Conservation (phyloP, 2,329 filamentous ascomycete species). For the Colletotrichum filicis region DNA sequence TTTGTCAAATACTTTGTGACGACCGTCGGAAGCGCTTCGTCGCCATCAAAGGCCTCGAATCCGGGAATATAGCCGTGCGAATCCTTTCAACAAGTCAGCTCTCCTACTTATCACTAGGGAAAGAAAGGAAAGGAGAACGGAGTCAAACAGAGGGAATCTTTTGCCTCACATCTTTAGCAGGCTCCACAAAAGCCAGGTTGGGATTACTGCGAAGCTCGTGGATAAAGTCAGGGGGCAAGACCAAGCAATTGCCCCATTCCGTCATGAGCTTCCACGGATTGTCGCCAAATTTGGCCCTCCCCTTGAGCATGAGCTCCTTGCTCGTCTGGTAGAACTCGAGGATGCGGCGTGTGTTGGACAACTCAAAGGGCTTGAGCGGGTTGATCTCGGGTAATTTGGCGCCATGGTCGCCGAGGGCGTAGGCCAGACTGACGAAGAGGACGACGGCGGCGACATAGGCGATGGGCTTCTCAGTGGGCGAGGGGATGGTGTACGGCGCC, state of each 20-base stretch:
- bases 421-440: slow-evolving; percentile 2
- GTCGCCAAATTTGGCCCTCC: background rate
- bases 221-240: slow-evolving; percentile 9
- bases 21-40: background rate
- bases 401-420: slow-evolving; percentile 2
- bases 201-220: slow-evolving; percentile 20
- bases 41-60: background rate
- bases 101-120: accelerated
- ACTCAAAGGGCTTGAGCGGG: background rate
- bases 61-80: slow-evolving; percentile 12
- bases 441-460: slow-evolving; percentile 4
- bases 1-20: slow-evolving; percentile 19
- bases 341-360: slow-evolving; percentile 15
- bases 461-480: slow-evolving; percentile 11
- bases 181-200: background rate
- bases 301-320: slow-evolving; percentile 10
- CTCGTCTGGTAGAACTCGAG: slow-evolving; percentile 6
- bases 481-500: slow-evolving; percentile 12
- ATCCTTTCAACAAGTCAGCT: background rate
- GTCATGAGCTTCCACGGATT: slow-evolving; percentile 5
- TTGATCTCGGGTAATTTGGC: slow-evolving; percentile 10
- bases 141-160: too few relatives aligned
- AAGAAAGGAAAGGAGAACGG: too few relatives aligned
- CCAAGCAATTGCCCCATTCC: slow-evolving; percentile 16
- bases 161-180: background rate